A percentile compares a stretch with the other conserved stretches of the same genome.
Evolutionary conservation across 495 filamentous ascomycete species (phyloP).

Genomic region (Xanthoparmelia taractica): DNA sequence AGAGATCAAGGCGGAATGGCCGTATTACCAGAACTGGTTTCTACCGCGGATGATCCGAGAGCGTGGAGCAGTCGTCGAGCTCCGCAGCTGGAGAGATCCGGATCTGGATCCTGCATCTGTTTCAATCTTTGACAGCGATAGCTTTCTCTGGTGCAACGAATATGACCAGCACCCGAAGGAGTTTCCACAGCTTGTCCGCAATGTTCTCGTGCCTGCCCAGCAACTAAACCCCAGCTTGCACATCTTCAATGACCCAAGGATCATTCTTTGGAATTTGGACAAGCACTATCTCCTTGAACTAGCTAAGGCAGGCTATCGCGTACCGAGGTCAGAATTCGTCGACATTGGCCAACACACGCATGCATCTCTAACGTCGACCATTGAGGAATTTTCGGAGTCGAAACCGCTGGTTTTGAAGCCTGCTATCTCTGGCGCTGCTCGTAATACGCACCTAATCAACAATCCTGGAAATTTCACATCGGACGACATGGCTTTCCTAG

Average conservation of each 20-base stretch:
- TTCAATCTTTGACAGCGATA: not conserved
- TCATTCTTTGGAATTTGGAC: constrained; percentile 6
- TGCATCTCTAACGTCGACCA: not conserved
- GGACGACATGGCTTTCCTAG: not conserved
- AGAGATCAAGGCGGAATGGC: constrained; percentile 6
- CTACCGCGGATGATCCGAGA: not conserved
- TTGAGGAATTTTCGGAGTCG: not conserved
- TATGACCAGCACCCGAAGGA: not conserved
- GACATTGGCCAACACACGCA: not conserved
- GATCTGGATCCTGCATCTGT: not conserved
- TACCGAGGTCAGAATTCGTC: not conserved
- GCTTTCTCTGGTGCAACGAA: constrained; percentile 2
- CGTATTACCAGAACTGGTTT: constrained; percentile 5
- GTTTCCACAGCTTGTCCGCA: not conserved
- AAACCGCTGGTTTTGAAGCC: constrained; percentile 9
- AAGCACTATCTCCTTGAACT: constrained; percentile 9
- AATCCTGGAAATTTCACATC: not conserved
- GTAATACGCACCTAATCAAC: not conserved
- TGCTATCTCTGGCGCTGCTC: not conserved
- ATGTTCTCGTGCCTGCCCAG: constrained; percentile 1
- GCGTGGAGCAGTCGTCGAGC: not conserved
- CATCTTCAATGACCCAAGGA: constrained; percentile 7
- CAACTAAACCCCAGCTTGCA: not conserved
- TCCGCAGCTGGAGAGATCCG: constrained; percentile 3
- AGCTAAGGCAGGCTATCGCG: not conserved